A percentile compares a stretch with the other conserved stretches of the same genome.
These are phyloP conservation scores for Trichoderma sp. DNA, from an alignment of 2,329 filamentous ascomycete species.

Conservation along the genomic window DNA sequence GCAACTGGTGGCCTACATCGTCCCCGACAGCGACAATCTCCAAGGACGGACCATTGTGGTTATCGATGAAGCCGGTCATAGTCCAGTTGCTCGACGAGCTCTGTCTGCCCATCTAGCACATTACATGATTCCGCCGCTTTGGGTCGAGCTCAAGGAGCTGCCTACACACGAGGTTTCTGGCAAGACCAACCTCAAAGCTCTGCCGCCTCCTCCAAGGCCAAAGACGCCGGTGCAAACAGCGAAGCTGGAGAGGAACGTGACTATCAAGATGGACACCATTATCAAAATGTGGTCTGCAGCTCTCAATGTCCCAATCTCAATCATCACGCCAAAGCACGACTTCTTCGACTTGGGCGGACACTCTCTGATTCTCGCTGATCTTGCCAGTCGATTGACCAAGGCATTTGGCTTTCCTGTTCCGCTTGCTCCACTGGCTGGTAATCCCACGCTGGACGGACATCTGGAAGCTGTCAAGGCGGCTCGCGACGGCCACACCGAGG, in stretches of 20 bases:
- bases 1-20: slow-evolving; percentile 76
- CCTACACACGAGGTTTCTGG: slow-evolving; percentile 79
- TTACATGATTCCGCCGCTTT: slow-evolving; percentile 80
- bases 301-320: slow-evolving; percentile 62
- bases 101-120: slow-evolving; percentile 70
- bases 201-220: slow-evolving; percentile 61
- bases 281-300: slow-evolving; percentile 72
- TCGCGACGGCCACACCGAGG: slow-evolving; percentile 71
- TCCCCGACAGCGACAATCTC: slow-evolving; percentile 63
- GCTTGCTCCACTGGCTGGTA: slow-evolving; percentile 69
- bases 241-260: slow-evolving; percentile 58
- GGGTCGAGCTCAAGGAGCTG: slow-evolving; percentile 70
- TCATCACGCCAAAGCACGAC: slow-evolving; percentile 69
- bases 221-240: slow-evolving; percentile 44
- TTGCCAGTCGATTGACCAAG: slow-evolving; percentile 69
- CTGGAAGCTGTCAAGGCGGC: slow-evolving; percentile 69
- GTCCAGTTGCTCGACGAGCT: slow-evolving; percentile 65
- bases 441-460: slow-evolving; percentile 72
- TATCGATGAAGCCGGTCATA: slow-evolving; percentile 71
- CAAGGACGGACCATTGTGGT: slow-evolving; percentile 62
- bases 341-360: slow-evolving; percentile 84
- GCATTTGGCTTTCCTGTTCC: slow-evolving; percentile 74
- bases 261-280: slow-evolving; percentile 67
- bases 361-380: slow-evolving; percentile 73
- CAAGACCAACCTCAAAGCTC: slow-evolving; percentile 71